These are phyloP conservation scores for Penicillium glabrum DNA, from an alignment of 2,329 filamentous ascomycete species.

Conservation along the genomic window DNA sequence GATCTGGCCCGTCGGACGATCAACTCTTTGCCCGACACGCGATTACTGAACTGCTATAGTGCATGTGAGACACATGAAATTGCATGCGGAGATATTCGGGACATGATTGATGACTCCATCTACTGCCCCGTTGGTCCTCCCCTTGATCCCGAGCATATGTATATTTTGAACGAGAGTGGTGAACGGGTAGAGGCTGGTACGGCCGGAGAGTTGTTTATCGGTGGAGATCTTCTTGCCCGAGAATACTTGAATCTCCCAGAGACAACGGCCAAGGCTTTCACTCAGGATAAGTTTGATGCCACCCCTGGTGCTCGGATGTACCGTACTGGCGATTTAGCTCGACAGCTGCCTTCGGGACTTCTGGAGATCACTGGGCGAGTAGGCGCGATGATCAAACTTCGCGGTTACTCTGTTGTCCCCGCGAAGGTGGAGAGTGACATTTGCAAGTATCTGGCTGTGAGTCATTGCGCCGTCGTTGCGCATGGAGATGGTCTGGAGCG, in stretches of 20 bases:
- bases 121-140: slow-evolving; percentile 75
- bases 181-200: slow-evolving; percentile 62
- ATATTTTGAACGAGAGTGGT: slow-evolving; percentile 70
- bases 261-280: slow-evolving; percentile 71
- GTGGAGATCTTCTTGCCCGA: slow-evolving; percentile 70
- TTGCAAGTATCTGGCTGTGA: slow-evolving; percentile 67
- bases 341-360: slow-evolving; percentile 64
- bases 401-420: slow-evolving; percentile 75
- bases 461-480: slow-evolving; percentile 69
- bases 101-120: slow-evolving; percentile 62
- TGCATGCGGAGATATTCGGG: slow-evolving; percentile 71
- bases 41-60: slow-evolving; percentile 77
- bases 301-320: slow-evolving; percentile 68
- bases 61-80: slow-evolving; percentile 81
- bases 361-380: slow-evolving; percentile 76
- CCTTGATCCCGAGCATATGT: slow-evolving; percentile 66
- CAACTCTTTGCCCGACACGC: slow-evolving; percentile 65
- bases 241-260: slow-evolving; percentile 80
- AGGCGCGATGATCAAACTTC: slow-evolving; percentile 77
- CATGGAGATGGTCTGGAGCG: slow-evolving; percentile 73
- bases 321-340: slow-evolving; percentile 69
- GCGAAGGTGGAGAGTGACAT: slow-evolving; percentile 75
- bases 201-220: slow-evolving; percentile 73
- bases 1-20: slow-evolving; percentile 70
- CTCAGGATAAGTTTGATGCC: slow-evolving; percentile 62